Percentiles rank a stretch among this genome's conserved stretches.
Evolutionary conservation across 2,329 filamentous ascomycete genomes (phyloP).

Genomic region (Juglanconis oblonga): DNA sequence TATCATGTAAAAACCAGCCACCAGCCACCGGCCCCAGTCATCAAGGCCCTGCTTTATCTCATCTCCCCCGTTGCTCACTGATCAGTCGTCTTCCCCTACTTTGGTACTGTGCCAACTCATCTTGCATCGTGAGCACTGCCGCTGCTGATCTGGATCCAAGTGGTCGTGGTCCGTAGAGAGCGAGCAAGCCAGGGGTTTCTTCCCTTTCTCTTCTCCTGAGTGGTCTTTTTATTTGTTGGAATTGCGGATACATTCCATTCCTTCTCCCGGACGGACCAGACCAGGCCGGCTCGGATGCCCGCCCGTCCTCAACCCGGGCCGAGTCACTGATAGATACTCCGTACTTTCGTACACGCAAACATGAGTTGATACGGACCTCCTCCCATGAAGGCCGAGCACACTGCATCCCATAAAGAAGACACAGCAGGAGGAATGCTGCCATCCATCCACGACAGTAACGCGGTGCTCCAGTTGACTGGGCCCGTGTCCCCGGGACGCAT

Average conservation of each 20-base stretch:
- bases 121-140: conserved; percentile 1
- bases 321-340: no score
- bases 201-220: background rate
- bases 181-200: background rate
- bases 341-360: background rate
- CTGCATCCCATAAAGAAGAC: background rate
- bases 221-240: background rate
- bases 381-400: no score
- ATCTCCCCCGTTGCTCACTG: background rate
- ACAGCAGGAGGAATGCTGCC: background rate
- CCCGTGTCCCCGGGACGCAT: background rate
- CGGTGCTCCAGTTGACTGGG: background rate
- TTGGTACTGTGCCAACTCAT: conserved; percentile 3
- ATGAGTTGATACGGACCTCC: conserved; percentile 4
- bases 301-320: background rate
- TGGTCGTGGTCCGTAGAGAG: background rate
- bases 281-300: background rate
- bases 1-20: background rate
- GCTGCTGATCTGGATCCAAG: background rate
- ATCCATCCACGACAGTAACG: background rate
- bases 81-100: no score
- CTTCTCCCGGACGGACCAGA: background rate
- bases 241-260: no score
- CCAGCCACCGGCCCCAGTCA: background rate
- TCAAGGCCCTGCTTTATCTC: background rate